phyloP scores from a whole-genome alignment of 2,329 filamentous ascomycete genomes.

The Exophiala sideris region DNA sequence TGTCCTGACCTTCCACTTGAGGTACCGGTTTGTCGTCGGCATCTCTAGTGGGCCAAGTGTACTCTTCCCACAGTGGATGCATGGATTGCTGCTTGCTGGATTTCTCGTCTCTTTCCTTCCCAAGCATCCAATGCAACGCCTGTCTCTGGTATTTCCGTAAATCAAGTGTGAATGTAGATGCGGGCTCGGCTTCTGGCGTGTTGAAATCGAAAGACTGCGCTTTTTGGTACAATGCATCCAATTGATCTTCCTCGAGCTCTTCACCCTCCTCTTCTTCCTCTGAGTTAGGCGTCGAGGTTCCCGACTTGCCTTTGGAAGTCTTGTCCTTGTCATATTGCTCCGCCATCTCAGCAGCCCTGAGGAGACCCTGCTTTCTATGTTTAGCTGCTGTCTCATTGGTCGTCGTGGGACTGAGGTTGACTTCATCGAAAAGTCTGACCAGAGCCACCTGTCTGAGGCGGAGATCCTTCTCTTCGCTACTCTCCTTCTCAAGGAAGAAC shows the following conservation, averaged over 20 bases:
- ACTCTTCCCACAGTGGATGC: conserved; percentile 98
- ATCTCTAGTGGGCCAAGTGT: conserved; percentile 82
- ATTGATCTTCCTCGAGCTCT: conserved; percentile 90
- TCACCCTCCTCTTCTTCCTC: conserved; percentile 79
- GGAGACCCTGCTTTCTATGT: conserved; percentile 76
- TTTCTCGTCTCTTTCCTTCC: conserved; percentile 80
- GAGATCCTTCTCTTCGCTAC: conserved; percentile 76
- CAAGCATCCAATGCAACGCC: conserved; percentile 92
- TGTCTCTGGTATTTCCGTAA: conserved; percentile 94
- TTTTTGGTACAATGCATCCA: conserved; percentile 90
- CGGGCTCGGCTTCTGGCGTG: conserved; percentile 81
- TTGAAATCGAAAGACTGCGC: conserved; percentile 95
- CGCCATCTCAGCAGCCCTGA: conserved; percentile 82
- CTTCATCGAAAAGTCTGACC: conserved; percentile 84
- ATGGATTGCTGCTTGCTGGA: conserved; percentile 73
- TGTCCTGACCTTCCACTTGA: conserved; percentile 59
- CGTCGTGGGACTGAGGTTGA: conserved; percentile 73
- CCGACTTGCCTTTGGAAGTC: conserved; percentile 37
- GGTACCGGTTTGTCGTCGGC: conserved; percentile 76
- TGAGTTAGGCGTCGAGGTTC: conserved; percentile 55
- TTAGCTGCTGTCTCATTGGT: conserved; percentile 71
- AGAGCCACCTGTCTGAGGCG: conserved; percentile 81
- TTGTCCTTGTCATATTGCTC: conserved; percentile 68
- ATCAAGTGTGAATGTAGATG: conserved; percentile 74
- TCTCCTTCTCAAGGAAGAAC: conserved; percentile 82